A percentile compares a stretch with the other conserved stretches of the same genome.
Conservation (phyloP, 2,329 filamentous ascomycete species). For the Aaosphaeria arxii region DNA sequence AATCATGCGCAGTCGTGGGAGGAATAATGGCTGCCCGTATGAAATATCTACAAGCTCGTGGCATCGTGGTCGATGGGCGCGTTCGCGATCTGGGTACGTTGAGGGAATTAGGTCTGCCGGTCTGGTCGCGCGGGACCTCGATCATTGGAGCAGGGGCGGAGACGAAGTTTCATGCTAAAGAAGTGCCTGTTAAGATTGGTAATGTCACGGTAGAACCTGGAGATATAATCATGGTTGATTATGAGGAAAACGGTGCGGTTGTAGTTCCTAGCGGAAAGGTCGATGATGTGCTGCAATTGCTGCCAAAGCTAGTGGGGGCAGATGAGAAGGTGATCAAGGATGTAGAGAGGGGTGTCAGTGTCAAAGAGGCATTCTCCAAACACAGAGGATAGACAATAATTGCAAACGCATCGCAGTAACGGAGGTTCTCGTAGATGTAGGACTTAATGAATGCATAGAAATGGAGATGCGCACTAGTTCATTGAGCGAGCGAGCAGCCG, state of each 20-base stretch:
- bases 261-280: conserved; percentile 63
- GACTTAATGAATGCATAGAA: no score
- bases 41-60: conserved; percentile 58
- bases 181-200: conserved; percentile 39
- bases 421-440: no score
- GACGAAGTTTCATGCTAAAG: conserved; percentile 55
- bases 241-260: conserved; percentile 64
- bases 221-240: conserved; percentile 69
- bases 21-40: conserved; percentile 73
- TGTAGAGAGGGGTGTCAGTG: conserved; percentile 59
- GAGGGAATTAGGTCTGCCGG: conserved; percentile 53
- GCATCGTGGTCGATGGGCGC: conserved; percentile 65
- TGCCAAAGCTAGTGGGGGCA: conserved; percentile 44
- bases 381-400: conserved; percentile 34
- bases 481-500: no score
- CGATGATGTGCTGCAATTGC: conserved; percentile 57
- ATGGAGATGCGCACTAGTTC: no score
- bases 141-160: conserved; percentile 58
- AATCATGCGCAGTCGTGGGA: conserved; percentile 70
- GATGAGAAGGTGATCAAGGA: conserved; percentile 52
- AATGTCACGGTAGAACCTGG: conserved; percentile 41
- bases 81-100: conserved; percentile 65
- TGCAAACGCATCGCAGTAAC: no score
- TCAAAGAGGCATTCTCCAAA: conserved; percentile 64
- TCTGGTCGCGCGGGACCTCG: conserved; percentile 58